phyloP scores from a whole-genome alignment of 2,329 filamentous ascomycete genomes.

The Thielaviopsis euricoi region DNA sequence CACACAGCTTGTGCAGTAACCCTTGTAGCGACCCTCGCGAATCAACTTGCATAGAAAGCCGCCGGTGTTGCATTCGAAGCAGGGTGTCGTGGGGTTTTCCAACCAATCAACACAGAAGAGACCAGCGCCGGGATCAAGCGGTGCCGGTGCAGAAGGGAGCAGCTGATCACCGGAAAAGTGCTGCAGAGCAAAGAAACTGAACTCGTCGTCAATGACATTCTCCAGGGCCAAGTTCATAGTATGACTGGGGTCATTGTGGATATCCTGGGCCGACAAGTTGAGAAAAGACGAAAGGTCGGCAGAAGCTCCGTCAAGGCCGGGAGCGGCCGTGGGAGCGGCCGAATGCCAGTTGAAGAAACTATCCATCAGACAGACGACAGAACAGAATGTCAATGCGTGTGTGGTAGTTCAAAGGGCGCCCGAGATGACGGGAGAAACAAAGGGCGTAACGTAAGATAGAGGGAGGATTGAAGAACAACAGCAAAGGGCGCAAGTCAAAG shows the following conservation, averaged over 20 bases:
- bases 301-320: slow-evolving; percentile 22
- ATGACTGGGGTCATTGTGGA: slow-evolving; percentile 18
- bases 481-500: neutral
- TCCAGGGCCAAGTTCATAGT: slow-evolving; percentile 38
- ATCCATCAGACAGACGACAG: slow-evolving; percentile 25
- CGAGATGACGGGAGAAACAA: neutral
- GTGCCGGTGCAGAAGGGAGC: slow-evolving; percentile 15
- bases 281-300: slow-evolving; percentile 20
- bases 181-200: slow-evolving; percentile 41
- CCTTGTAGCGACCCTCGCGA: slow-evolving; percentile 40
- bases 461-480: neutral
- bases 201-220: slow-evolving; percentile 41
- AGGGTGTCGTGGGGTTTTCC: slow-evolving; percentile 31
- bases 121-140: slow-evolving; percentile 11
- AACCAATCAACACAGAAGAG: slow-evolving; percentile 16
- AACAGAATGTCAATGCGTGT: neutral
- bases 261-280: slow-evolving; percentile 20
- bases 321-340: neutral
- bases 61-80: slow-evolving; percentile 32
- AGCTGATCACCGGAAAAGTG: slow-evolving; percentile 32
- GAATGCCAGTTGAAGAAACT: slow-evolving; percentile 47
- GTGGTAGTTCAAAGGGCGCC: neutral
- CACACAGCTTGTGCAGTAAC: slow-evolving; percentile 46
- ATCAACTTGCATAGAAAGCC: slow-evolving; percentile 45
- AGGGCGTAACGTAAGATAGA: neutral